phyloP scores from a whole-genome alignment of 148 eudicot genomes.

The Rhododendron vialii region DNA sequence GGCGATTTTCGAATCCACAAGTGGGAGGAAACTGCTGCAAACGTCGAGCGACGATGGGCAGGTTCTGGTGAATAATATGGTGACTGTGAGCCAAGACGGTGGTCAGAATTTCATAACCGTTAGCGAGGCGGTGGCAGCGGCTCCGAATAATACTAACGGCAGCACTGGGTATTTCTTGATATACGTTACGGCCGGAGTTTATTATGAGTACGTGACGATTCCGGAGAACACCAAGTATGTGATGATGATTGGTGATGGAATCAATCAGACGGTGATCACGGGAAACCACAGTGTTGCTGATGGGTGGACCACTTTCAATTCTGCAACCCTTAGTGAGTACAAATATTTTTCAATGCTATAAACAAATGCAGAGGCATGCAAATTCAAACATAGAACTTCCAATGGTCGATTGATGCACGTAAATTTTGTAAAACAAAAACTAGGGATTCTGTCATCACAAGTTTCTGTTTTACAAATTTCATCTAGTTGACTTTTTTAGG shows the following conservation, averaged over 20 bases:
- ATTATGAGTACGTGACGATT: slow-evolving; percentile 59
- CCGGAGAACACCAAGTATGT: slow-evolving; percentile 56
- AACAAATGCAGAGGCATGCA: too few relatives aligned
- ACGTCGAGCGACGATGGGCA: slow-evolving; percentile 14
- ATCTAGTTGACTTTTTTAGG: too few relatives aligned
- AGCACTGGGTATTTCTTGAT: slow-evolving; percentile 61
- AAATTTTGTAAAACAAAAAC: too few relatives aligned
- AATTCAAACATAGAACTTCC: too few relatives aligned
- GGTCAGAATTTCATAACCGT: slow-evolving; percentile 44
- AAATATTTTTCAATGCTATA: neutral
- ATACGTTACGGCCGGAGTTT: slow-evolving; percentile 57
- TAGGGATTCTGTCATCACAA: too few relatives aligned
- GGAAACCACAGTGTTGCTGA: slow-evolving; percentile 62
- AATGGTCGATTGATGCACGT: too few relatives aligned
- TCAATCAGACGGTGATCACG: slow-evolving; percentile 73
- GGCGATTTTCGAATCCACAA: slow-evolving; percentile 23
- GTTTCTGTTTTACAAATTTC: too few relatives aligned
- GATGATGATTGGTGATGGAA: slow-evolving; percentile 90
- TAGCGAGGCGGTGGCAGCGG: slow-evolving; percentile 52
- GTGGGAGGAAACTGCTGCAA: slow-evolving; percentile 35
- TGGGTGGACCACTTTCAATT: slow-evolving; percentile 75
- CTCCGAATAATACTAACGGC: slow-evolving; percentile 46
- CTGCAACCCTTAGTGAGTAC: slow-evolving; percentile 68
- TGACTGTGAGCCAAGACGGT: slow-evolving; percentile 55
- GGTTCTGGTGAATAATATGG: slow-evolving; percentile 44